Conservation (phyloP, 306 rosid species). For the Prunus kanzakura region DNA sequence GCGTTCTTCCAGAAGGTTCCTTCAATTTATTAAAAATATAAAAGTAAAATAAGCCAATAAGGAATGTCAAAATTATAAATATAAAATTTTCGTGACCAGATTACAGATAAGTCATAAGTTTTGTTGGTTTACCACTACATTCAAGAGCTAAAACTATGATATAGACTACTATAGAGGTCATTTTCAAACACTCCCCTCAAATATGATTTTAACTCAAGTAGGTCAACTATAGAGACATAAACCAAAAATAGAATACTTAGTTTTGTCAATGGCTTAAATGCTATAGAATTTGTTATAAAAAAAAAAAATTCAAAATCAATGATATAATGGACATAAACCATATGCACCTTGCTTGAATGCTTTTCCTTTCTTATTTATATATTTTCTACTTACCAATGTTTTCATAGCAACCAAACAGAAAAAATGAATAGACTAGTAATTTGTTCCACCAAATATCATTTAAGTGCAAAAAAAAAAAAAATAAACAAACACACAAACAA, state of each 20-base stretch:
- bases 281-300: not conserved
- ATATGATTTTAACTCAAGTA: not conserved
- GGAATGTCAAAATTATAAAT: not conserved
- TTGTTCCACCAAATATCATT: not conserved
- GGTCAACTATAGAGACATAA: not conserved
- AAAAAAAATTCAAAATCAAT: not conserved
- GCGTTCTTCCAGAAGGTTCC: slow-evolving; percentile 14
- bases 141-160: not conserved
- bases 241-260: not conserved
- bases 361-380: not conserved
- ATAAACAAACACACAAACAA: too few relatives aligned
- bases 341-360: too few relatives aligned
- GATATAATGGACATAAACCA: not conserved
- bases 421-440: too few relatives aligned
- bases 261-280: not conserved
- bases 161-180: too few relatives aligned
- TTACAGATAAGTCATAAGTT: not conserved
- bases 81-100: not conserved
- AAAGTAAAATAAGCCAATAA: not conserved
- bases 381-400: not conserved
- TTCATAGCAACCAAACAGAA: not conserved
- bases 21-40: slow-evolving; percentile 17
- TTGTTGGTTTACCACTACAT: too few relatives aligned
- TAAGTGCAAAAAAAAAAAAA: too few relatives aligned
- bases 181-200: not conserved